phyloP scores from a whole-genome alignment of 192 early-diverging fungal genomes.

The Backusella tuberculispora region DNA sequence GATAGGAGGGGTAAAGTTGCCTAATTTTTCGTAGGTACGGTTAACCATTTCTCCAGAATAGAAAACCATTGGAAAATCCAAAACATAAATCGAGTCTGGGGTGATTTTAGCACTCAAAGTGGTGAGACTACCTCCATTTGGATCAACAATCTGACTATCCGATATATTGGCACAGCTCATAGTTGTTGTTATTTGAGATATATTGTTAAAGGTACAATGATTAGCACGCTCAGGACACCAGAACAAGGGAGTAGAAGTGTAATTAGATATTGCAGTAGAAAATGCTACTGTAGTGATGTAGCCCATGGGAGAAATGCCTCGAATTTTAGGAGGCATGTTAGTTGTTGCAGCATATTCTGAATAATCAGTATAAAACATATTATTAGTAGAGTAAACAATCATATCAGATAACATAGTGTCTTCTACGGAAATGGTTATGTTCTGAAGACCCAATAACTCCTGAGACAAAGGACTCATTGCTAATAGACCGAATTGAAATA shows the following conservation, averaged over 20 bases:
- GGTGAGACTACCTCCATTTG: not conserved
- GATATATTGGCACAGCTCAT: not conserved
- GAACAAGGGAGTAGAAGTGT: not conserved
- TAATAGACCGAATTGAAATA: constrained; percentile 14
- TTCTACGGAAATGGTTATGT: not conserved
- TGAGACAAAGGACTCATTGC: constrained; percentile 10
- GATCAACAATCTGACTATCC: not conserved
- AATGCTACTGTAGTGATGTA: not conserved
- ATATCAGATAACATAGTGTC: not conserved
- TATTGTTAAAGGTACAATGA: not conserved
- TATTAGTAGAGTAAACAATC: not conserved
- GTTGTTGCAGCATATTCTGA: not conserved
- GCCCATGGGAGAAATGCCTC: not conserved
- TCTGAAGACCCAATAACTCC: not conserved
- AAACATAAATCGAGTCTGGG: not conserved
- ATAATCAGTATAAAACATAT: constrained; percentile 5
- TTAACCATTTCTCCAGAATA: constrained; percentile 6
- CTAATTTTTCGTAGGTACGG: not conserved
- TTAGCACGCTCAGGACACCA: constrained; percentile 6
- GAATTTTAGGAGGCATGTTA: not conserved
- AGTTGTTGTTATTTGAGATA: not conserved
- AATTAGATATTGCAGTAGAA: not conserved
- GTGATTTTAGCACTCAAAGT: not conserved
- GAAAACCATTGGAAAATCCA: not conserved
- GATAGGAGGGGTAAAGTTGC: not conserved